Conservation (phyloP, 1,284 basidiomycete genomes). For the Naganishia sp. region DNA sequence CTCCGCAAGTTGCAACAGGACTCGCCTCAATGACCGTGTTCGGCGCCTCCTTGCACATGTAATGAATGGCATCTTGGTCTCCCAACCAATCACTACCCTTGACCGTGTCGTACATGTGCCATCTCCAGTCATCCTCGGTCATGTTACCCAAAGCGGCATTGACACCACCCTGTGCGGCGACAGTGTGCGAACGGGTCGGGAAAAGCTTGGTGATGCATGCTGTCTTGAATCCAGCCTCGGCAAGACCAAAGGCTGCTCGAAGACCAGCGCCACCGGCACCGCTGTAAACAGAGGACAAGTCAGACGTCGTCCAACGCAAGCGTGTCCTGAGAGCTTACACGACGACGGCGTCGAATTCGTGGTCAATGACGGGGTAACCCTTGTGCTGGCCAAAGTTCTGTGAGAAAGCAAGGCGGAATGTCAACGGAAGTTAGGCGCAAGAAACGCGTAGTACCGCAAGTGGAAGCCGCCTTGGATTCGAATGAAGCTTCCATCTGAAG, state of each 20-base stretch:
- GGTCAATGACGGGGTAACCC: conserved; percentile 90
- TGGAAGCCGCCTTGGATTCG: too few relatives aligned
- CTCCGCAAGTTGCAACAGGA: conserved; percentile 9
- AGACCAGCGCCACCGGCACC: conserved; percentile 98
- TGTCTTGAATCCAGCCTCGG: conserved; percentile 97
- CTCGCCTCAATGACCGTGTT: conserved; percentile 85
- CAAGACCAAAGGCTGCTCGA: conserved; percentile 97
- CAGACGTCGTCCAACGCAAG: not conserved
- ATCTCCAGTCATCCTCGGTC: conserved; percentile 99
- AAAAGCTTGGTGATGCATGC: conserved; percentile 99
- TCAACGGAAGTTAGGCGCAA: not conserved
- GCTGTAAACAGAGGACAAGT: conserved; percentile 3
- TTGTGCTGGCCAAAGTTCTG: conserved; percentile 54
- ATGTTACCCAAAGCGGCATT: conserved; percentile 99
- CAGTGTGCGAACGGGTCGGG: conserved; percentile 98
- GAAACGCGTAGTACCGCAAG: too few relatives aligned
- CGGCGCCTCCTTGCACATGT: conserved; percentile 97
- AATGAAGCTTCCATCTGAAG: too few relatives aligned
- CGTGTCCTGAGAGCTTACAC: not conserved
- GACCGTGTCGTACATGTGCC: conserved; percentile 98
- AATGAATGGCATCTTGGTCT: conserved; percentile 99
- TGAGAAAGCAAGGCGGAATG: not conserved
- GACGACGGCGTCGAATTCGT: conserved; percentile 57
- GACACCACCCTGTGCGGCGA: conserved; percentile 98
- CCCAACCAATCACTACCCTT: conserved; percentile 99